Conservation (phyloP, 179 eudicot genomes). For the Heliamphora pulchella region DNA sequence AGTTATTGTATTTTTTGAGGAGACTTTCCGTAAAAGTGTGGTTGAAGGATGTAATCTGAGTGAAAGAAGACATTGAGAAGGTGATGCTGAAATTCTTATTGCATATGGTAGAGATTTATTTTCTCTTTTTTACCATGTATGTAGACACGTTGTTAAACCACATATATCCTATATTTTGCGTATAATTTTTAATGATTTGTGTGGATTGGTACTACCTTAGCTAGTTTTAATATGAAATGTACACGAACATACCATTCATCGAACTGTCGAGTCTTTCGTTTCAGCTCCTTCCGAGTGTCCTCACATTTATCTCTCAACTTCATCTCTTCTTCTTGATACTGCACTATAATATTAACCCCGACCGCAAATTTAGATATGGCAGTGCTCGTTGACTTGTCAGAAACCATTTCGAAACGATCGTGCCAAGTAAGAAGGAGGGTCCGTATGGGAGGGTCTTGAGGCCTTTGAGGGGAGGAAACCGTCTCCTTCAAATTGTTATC, state of each 20-base stretch:
- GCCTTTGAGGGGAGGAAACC: slow-evolving; percentile 66
- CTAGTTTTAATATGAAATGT: too few relatives aligned
- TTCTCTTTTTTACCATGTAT: too few relatives aligned
- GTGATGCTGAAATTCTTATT: too few relatives aligned
- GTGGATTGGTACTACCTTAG: too few relatives aligned
- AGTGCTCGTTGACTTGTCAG: slow-evolving; percentile 53
- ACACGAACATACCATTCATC: slow-evolving; percentile 42
- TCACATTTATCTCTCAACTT: slow-evolving; percentile 51
- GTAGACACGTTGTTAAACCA: too few relatives aligned
- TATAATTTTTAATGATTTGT: too few relatives aligned
- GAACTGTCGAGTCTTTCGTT: slow-evolving; percentile 42
- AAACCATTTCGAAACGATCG: slow-evolving; percentile 61
- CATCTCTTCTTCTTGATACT: slow-evolving; percentile 59
- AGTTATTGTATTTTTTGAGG: too few relatives aligned
- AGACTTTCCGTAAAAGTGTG: too few relatives aligned
- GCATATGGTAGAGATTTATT: too few relatives aligned
- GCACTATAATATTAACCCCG: slow-evolving; percentile 43
- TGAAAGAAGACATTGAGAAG: too few relatives aligned
- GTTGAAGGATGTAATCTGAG: too few relatives aligned
- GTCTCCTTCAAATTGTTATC: slow-evolving; percentile 75
- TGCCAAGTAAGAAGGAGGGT: slow-evolving; percentile 61
- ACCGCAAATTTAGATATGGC: slow-evolving; percentile 59
- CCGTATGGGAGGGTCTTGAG: slow-evolving; percentile 60
- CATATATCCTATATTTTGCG: too few relatives aligned
- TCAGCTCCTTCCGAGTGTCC: slow-evolving; percentile 53